Percentiles rank a stretch among this genome's conserved stretches.
Evolutionary conservation across 768 basidiomycete genomes (phyloP).

Genomic region (Mycena crocata): DNA sequence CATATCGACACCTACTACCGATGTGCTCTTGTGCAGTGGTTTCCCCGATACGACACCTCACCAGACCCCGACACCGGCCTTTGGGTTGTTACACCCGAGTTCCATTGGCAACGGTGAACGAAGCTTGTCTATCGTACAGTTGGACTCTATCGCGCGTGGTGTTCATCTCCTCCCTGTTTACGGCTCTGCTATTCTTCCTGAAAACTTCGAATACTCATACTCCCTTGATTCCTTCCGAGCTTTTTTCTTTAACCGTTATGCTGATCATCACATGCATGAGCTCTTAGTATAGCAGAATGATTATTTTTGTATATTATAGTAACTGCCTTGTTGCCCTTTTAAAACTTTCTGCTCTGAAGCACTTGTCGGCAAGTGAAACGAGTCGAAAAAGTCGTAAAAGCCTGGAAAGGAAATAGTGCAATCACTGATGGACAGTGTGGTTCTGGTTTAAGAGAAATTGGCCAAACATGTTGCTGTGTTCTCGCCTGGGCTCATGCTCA

Average conservation of each 20-base stretch:
- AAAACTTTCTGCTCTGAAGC: too few relatives aligned
- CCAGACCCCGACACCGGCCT: conserved; percentile 24
- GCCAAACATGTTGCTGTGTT: too few relatives aligned
- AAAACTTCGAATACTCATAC: neutral
- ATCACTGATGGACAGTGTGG: too few relatives aligned
- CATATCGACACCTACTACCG: conserved; percentile 15
- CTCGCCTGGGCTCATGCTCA: too few relatives aligned
- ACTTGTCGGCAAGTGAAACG: too few relatives aligned
- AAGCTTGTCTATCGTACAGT: neutral
- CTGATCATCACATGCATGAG: neutral
- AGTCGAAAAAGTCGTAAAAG: too few relatives aligned
- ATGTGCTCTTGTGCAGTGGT: conserved; percentile 34
- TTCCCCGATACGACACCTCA: conserved; percentile 9
- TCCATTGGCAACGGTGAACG: neutral
- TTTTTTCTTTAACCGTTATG: neutral
- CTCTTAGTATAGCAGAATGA: neutral
- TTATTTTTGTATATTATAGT: neutral
- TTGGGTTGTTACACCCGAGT: neutral
- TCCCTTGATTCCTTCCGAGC: neutral
- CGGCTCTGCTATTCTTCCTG: neutral
- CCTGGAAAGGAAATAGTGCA: too few relatives aligned
- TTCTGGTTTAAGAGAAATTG: too few relatives aligned
- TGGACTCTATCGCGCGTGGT: neutral
- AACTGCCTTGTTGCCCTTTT: neutral
- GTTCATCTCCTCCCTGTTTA: neutral